phyloP scores from a whole-genome alignment of 2,329 filamentous ascomycete species.

The Xylariaceae sp. region DNA sequence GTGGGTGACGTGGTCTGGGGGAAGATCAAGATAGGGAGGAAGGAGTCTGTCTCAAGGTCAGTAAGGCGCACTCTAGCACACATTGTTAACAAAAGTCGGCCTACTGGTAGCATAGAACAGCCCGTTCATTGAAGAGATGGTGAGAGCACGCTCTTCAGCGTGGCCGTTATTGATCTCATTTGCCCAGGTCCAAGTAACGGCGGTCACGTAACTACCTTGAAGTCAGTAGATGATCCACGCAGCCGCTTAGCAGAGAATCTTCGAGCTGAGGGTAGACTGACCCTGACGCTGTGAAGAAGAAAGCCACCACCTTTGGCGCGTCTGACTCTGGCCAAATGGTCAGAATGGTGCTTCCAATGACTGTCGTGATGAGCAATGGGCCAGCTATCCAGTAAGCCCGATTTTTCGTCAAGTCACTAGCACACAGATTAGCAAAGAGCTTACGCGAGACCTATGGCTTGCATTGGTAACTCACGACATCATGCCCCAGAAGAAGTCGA shows the following conservation, averaged over 20 bases:
- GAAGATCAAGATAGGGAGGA: slow-evolving; percentile 30
- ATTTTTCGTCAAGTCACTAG: slow-evolving; percentile 3
- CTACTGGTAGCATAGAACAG: slow-evolving; percentile 24
- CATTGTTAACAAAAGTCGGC: no score
- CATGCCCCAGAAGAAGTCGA: slow-evolving; percentile 6
- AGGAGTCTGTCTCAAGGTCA: slow-evolving; percentile 12
- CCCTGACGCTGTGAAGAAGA: background rate
- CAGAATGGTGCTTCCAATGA: slow-evolving; percentile 5
- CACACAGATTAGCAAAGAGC: no score
- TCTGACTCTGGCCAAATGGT: slow-evolving; percentile 6
- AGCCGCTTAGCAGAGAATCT: no score
- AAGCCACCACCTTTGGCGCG: slow-evolving; percentile 4
- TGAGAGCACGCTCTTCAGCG: slow-evolving; percentile 28
- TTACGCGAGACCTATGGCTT: no score
- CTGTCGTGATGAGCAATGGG: slow-evolving; percentile 5
- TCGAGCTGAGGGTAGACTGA: no score
- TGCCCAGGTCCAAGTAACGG: slow-evolving; percentile 29
- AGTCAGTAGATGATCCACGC: background rate
- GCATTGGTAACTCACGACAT: slow-evolving; percentile 1
- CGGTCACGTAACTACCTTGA: slow-evolving; percentile 15
- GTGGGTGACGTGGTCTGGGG: slow-evolving; percentile 28
- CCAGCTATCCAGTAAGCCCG: slow-evolving; percentile 7
- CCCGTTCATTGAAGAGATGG: slow-evolving; percentile 29
- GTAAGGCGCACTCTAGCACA: background rate
- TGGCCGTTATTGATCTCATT: slow-evolving; percentile 29